Conservation (phyloP, 768 basidiomycete species). For the Podaxis carcinomalis region DNA sequence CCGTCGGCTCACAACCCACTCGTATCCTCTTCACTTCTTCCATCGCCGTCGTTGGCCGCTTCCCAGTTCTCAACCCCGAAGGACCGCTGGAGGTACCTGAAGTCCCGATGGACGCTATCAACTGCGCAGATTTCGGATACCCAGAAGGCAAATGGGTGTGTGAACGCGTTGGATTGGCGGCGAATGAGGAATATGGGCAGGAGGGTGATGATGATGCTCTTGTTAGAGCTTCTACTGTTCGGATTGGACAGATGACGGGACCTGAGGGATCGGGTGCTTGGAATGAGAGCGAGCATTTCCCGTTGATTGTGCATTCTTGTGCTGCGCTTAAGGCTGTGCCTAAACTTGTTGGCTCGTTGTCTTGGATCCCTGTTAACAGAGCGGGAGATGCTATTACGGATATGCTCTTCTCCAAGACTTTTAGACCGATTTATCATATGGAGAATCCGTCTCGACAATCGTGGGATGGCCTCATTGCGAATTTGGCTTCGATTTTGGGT, state of each 20-base stretch:
- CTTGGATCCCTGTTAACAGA: constrained; percentile 32
- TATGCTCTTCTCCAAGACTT: constrained; percentile 26
- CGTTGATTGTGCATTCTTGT: constrained; percentile 28
- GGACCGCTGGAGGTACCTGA: constrained; percentile 29
- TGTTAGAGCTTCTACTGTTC: constrained; percentile 17
- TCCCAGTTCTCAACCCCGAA: constrained; percentile 22
- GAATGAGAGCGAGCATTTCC: constrained; percentile 34
- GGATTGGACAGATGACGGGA: constrained; percentile 34
- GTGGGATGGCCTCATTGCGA: constrained; percentile 25
- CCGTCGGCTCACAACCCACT: constrained; percentile 24
- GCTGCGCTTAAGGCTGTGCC: constrained; percentile 25
- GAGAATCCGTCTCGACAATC: constrained; percentile 33
- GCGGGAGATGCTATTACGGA: constrained; percentile 26
- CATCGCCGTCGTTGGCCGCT: constrained; percentile 29
- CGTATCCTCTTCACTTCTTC: constrained; percentile 32
- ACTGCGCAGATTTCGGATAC: constrained; percentile 30
- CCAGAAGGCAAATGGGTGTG: constrained; percentile 34
- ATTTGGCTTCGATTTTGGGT: constrained; percentile 22
- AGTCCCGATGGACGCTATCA: constrained; percentile 23
- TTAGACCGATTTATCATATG: constrained; percentile 28
- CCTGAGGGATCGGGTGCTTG: constrained; percentile 31
- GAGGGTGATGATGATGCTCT: constrained; percentile 6
- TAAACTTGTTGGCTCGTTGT: constrained; percentile 26
- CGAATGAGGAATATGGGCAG: constrained; percentile 23
- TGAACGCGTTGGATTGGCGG: constrained; percentile 25